These are phyloP conservation scores for Leccinum pachyderme DNA, from an alignment of 1,284 basidiomycete species.

Conservation along the genomic window DNA sequence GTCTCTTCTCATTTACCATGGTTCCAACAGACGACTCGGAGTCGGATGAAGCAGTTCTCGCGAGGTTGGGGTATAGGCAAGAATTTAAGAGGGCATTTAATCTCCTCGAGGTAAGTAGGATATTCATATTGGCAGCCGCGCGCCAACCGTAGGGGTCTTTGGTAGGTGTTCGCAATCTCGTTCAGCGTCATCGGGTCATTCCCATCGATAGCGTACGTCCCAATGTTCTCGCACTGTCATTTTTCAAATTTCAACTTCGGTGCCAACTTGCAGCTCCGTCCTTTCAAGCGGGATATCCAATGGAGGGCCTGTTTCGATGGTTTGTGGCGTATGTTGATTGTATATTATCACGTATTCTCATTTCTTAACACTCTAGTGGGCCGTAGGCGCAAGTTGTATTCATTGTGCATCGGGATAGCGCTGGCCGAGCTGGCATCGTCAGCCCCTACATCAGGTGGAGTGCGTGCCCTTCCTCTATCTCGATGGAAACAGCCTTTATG, in stretches of 20 bases:
- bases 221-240: not conserved
- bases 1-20: not conserved
- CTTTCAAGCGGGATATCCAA: slow-evolving; percentile 43
- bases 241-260: not conserved
- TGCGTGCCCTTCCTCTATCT: slow-evolving; percentile 2
- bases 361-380: slow-evolving; percentile 27
- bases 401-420: slow-evolving; percentile 60
- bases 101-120: not conserved
- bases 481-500: not conserved
- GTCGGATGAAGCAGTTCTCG: not conserved
- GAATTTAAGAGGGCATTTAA: not conserved
- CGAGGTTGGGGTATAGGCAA: not conserved
- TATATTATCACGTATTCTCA: not conserved
- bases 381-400: slow-evolving; percentile 50
- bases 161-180: slow-evolving; percentile 34
- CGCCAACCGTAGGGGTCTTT: not conserved
- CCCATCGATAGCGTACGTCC: slow-evolving; percentile 39
- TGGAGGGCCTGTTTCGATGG: slow-evolving; percentile 46
- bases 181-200: slow-evolving; percentile 43
- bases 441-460: slow-evolving; percentile 57
- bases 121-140: not conserved
- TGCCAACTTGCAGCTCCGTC: slow-evolving; percentile 31
- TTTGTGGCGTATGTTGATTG: slow-evolving; percentile 41
- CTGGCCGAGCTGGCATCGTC: slow-evolving; percentile 73
- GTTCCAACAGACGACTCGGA: not conserved